A percentile compares a stretch with the other conserved stretches of the same genome.
These are phyloP conservation scores for Fraxinus pennsylvanica DNA, from an alignment of 257 asterid species.

Conservation along the genomic window DNA sequence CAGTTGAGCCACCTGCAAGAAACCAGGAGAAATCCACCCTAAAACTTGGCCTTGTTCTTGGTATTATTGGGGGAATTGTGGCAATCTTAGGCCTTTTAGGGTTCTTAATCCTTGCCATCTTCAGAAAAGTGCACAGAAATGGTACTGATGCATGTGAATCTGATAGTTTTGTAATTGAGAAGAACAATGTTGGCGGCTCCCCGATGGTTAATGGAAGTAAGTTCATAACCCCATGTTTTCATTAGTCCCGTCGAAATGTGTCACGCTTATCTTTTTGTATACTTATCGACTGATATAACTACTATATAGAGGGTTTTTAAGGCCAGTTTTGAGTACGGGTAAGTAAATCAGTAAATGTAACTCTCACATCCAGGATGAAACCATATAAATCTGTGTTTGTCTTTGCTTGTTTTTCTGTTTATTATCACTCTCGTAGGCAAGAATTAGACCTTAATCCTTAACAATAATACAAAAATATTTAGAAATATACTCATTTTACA, in stretches of 20 bases:
- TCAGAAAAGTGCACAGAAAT: constrained; percentile 41
- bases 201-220: constrained; percentile 62
- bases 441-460: background rate
- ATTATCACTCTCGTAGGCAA: background rate
- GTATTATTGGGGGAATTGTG: constrained; percentile 62
- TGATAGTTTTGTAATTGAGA: constrained; percentile 61
- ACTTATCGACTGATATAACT: no score
- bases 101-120: constrained; percentile 45
- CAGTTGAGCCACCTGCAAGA: constrained; percentile 67
- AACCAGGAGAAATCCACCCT: constrained; percentile 42
- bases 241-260: background rate
- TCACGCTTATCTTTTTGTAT: no score
- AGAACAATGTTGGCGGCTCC: constrained; percentile 42
- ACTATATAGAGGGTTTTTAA: no score
- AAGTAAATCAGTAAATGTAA: no score
- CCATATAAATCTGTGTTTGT: no score
- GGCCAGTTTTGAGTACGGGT: no score
- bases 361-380: no score
- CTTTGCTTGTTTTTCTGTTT: background rate
- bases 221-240: constrained; percentile 17
- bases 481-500: no score
- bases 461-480: background rate
- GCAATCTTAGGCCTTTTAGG: constrained; percentile 49
- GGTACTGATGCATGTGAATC: constrained; percentile 41
- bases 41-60: constrained; percentile 77